Evolutionary conservation across 495 filamentous ascomycete genomes (phyloP).

Genomic region (Podospora sp.): DNA sequence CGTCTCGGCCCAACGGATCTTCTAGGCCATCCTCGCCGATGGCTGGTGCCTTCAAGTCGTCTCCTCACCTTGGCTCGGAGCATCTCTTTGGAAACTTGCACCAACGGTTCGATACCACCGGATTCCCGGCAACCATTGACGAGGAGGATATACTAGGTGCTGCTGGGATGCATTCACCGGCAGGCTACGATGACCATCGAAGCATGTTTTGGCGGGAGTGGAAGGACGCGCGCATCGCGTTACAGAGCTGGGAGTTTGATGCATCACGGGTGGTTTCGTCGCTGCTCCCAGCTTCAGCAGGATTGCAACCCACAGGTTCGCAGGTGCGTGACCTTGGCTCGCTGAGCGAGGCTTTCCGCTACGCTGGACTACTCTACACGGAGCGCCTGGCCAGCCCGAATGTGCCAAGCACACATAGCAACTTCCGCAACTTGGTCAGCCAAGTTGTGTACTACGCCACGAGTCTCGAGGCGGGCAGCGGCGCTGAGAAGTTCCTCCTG

Average conservation of each 20-base stretch:
- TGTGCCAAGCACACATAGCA: slow-evolving; percentile 71
- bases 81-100: slow-evolving; percentile 29
- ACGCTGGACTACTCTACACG: slow-evolving; percentile 85
- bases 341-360: slow-evolving; percentile 86
- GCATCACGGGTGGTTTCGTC: slow-evolving; percentile 43
- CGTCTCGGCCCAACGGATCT: slow-evolving; percentile 24
- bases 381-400: slow-evolving; percentile 83
- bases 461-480: slow-evolving; percentile 65
- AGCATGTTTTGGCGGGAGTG: slow-evolving; percentile 83
- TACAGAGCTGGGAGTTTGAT: slow-evolving; percentile 82
- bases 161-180: slow-evolving; percentile 37
- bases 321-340: slow-evolving; percentile 58
- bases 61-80: slow-evolving; percentile 23
- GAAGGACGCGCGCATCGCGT: slow-evolving; percentile 71
- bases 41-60: slow-evolving; percentile 55
- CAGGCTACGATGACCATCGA: slow-evolving; percentile 54
- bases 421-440: slow-evolving; percentile 80
- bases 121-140: slow-evolving; percentile 56
- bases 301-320: slow-evolving; percentile 41
- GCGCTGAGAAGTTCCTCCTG: slow-evolving; percentile 81
- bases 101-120: slow-evolving; percentile 64
- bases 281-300: slow-evolving; percentile 21
- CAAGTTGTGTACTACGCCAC: slow-evolving; percentile 80
- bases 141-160: slow-evolving; percentile 44
- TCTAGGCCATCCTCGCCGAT: slow-evolving; percentile 39